Conservation (phyloP, 164 flowering plant genomes). For the Macadamia tetraphylla region DNA sequence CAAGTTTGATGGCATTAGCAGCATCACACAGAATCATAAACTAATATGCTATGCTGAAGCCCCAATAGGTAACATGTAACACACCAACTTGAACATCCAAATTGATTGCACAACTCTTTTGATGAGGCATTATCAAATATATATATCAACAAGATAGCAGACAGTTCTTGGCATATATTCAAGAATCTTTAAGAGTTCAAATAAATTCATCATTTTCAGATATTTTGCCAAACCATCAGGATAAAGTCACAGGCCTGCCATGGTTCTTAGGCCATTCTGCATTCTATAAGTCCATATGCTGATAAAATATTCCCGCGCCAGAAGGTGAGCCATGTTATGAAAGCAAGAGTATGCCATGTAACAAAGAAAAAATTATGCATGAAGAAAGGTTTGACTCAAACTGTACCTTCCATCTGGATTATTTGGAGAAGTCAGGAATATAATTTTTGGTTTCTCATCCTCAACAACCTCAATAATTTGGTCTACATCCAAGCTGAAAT, state of each 20-base stretch:
- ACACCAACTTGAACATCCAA: too few relatives aligned
- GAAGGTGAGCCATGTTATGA: background rate
- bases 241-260: background rate
- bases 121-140: background rate
- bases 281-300: background rate
- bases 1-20: too few relatives aligned
- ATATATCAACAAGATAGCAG: too few relatives aligned
- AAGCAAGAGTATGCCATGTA: background rate
- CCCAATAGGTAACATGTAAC: too few relatives aligned
- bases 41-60: too few relatives aligned
- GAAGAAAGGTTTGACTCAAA: background rate
- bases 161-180: background rate
- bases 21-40: too few relatives aligned
- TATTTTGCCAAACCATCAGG: too few relatives aligned
- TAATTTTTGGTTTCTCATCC: constrained; percentile 86
- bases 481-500: constrained; percentile 78
- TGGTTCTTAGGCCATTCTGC: background rate
- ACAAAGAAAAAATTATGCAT: background rate
- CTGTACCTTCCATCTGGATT: constrained; percentile 98
- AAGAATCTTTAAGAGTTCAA: background rate
- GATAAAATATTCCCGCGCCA: background rate
- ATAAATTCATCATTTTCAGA: background rate
- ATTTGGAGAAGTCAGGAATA: constrained; percentile 94
- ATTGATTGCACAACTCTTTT: constrained; percentile 7
- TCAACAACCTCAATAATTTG: constrained; percentile 56